A percentile compares a stretch with the other conserved stretches of the same genome.
These are phyloP conservation scores for Candida anutae DNA, from an alignment of 1,139 yeast species.

Conservation along the genomic window DNA sequence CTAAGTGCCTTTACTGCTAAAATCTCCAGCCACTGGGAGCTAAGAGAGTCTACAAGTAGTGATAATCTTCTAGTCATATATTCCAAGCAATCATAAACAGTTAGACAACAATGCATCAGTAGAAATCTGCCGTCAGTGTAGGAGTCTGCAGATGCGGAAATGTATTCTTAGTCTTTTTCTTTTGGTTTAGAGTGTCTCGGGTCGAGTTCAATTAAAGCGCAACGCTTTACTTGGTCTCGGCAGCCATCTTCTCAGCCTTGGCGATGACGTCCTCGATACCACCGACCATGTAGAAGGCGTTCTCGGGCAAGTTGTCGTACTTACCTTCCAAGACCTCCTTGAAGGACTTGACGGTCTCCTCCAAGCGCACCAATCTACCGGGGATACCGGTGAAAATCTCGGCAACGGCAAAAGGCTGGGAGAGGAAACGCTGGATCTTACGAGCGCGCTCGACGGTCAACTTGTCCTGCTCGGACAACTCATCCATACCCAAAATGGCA, in stretches of 20 bases:
- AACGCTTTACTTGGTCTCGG: conserved; percentile 65
- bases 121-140: too few species aligned
- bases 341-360: conserved; percentile 92
- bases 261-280: conserved; percentile 97
- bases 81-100: too few species aligned
- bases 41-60: too few species aligned
- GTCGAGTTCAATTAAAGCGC: background rate
- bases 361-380: conserved; percentile 95
- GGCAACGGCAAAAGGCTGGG: conserved; percentile 99
- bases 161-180: background rate
- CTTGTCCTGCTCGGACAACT: conserved; percentile 96
- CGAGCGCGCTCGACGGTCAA: conserved; percentile 99
- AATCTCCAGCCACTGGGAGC: too few species aligned
- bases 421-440: conserved; percentile 99
- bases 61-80: too few species aligned
- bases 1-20: too few species aligned
- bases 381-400: conserved; percentile 99
- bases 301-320: conserved; percentile 98
- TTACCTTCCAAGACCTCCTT: conserved; percentile 96
- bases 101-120: background rate
- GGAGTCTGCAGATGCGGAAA: background rate
- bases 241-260: conserved; percentile 97
- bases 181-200: background rate
- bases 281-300: conserved; percentile 99
- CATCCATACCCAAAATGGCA: conserved; percentile 99